These are phyloP conservation scores for Pseudohalonectria lignicola DNA, from an alignment of 2,329 filamentous ascomycete genomes.

Conservation along the genomic window DNA sequence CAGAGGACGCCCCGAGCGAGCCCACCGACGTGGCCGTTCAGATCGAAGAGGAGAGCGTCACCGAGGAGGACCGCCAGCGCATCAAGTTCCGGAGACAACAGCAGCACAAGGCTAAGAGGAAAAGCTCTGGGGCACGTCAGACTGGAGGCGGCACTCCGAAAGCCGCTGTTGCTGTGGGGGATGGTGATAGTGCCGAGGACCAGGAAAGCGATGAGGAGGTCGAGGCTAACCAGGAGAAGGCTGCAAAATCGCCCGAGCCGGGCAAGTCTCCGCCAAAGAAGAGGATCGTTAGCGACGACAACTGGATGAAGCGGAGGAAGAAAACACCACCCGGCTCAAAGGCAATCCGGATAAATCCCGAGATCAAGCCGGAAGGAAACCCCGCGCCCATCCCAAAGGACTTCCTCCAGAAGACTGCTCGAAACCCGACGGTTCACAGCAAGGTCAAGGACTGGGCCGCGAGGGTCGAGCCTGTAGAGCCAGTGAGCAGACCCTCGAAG, in stretches of 20 bases:
- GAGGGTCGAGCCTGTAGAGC: conserved; percentile 29
- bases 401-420: conserved; percentile 40
- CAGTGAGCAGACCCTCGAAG: conserved; percentile 28
- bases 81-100: conserved; percentile 33
- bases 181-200: conserved; percentile 4
- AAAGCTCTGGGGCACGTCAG: conserved; percentile 14
- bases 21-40: conserved; percentile 51
- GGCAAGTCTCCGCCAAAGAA: conserved; percentile 65
- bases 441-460: conserved; percentile 54
- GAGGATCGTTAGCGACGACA: conserved; percentile 83
- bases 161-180: conserved; percentile 4
- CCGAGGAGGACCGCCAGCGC: conserved; percentile 47
- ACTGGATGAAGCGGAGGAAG: conserved; percentile 60
- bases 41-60: conserved; percentile 49
- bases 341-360: conserved; percentile 16
- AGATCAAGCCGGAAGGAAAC: conserved; percentile 13
- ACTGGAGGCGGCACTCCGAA: neutral
- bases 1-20: conserved; percentile 41
- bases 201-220: conserved; percentile 11
- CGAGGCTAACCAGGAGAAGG: too few relatives aligned
- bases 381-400: conserved; percentile 42
- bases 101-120: conserved; percentile 17
- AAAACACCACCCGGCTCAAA: conserved; percentile 28
- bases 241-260: too few relatives aligned
- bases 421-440: conserved; percentile 43